These are phyloP conservation scores for Trichoderma parareesei DNA, from an alignment of 495 filamentous ascomycete species.

Conservation along the genomic window DNA sequence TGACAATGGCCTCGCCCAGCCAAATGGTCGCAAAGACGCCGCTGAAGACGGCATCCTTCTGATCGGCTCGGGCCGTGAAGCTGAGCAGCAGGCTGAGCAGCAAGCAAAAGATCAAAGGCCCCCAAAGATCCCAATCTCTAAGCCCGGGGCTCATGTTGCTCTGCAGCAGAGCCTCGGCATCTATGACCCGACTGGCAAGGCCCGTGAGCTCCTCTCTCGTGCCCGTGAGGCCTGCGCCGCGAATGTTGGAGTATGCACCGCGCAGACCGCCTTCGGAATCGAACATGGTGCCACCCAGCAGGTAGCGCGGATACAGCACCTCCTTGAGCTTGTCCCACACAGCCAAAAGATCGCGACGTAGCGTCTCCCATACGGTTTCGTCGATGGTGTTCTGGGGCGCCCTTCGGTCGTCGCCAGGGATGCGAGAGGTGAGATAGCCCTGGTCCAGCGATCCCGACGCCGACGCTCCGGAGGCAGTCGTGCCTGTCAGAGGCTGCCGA, in stretches of 20 bases:
- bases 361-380: conserved; percentile 91
- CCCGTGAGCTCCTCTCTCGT: conserved; percentile 56
- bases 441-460: conserved; percentile 45
- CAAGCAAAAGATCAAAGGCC: conserved; percentile 87
- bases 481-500: conserved; percentile 70
- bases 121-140: conserved; percentile 97
- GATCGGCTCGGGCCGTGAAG: conserved; percentile 60
- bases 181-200: conserved; percentile 52
- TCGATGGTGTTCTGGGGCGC: conserved; percentile 92
- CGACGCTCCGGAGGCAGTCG: conserved; percentile 49
- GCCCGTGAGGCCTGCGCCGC: conserved; percentile 38
- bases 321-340: conserved; percentile 98
- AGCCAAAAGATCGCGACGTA: conserved; percentile 81
- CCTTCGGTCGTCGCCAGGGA: conserved; percentile 89
- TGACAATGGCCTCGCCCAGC: conserved; percentile 95
- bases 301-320: conserved; percentile 94
- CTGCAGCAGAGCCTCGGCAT: conserved; percentile 57
- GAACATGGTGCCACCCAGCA: conserved; percentile 72
- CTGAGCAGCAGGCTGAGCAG: conserved; percentile 80
- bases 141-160: conserved; percentile 80
- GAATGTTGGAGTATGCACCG: conserved; percentile 44
- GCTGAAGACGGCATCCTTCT: conserved; percentile 83
- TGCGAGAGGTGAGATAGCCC: conserved; percentile 74
- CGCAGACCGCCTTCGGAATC: conserved; percentile 46
- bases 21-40: conserved; percentile 95